Base-by-base conservation (phyloP, 2,329 filamentous ascomycete species). In the Raffaelea ambrosiae region DNA sequence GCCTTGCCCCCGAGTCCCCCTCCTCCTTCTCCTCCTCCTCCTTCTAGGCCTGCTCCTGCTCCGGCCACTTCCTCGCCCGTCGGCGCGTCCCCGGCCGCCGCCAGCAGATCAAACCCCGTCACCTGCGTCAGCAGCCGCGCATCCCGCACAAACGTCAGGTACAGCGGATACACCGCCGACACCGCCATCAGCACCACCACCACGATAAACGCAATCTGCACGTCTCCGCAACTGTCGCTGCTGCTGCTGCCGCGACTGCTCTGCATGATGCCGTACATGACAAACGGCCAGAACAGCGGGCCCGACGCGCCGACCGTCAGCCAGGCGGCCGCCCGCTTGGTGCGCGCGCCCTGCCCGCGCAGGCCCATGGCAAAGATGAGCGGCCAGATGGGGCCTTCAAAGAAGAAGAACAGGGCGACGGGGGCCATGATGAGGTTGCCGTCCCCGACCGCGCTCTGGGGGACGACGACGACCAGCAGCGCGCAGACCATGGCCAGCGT, bases 311-410 rank as follows among this genome's bases (percentile, higher is more conserved):
- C 85, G 61, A 83, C 87, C 2, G 90, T 86, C 54, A 94, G 82
- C 62, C 80, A 86, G 2, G 84, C 84, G 0, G 84, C 83, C 0
- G 84, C 87, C 43, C 83, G 76, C 66, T 94, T 94, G 4, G 85
- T 89, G 54, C 87, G 76, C n/a, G 78, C 75, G 0, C 88, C 88
- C 44, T 94, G 77, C 1, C 88, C 88, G 3, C 87, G 79, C 50
- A 95, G 81, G 3, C 84, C 86, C 13, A 93, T 74, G 3, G 86
- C 81, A 55, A 89, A 88, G 51, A 93, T 82, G 2, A 90, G 81
- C 0, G 89, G 88, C 72, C 87, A 95, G 56, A 88, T 79, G 45
- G 88, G 87, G 0, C 83, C 86, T 62, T 91, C 87, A 58, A 86
- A 88, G 63, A 94, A 88, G 54, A 88, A 83, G 53, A 86, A 84